Percentiles rank a stretch among this genome's conserved stretches.
Conservation (phyloP, 2,329 filamentous ascomycete genomes). For the Exserohilum rostratum region DNA sequence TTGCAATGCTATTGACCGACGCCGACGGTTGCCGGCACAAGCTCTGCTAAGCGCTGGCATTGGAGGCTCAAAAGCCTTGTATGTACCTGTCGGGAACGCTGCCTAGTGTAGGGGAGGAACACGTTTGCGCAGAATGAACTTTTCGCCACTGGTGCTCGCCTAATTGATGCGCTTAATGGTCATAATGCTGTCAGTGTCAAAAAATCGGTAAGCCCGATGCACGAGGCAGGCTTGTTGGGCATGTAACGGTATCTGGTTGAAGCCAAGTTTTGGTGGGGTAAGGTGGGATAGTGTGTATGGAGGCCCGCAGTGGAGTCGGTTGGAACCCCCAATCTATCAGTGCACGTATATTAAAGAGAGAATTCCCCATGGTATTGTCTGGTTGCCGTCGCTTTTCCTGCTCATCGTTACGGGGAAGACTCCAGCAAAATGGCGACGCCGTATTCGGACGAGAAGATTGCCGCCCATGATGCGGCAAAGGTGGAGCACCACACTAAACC, state of each 20-base stretch:
- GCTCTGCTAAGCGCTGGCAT: no score
- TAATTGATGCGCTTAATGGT: background rate
- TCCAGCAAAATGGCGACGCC: conserved; percentile 12
- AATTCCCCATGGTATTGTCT: background rate
- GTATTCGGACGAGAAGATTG: conserved; percentile 13
- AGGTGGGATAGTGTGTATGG: conserved; percentile 2
- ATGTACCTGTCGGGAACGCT: no score
- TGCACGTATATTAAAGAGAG: conserved; percentile 8
- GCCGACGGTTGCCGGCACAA: no score
- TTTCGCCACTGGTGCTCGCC: background rate
- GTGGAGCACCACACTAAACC: conserved; percentile 14
- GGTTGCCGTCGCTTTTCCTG: background rate
- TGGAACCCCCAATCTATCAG: background rate
- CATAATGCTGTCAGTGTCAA: background rate
- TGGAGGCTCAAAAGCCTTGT: no score
- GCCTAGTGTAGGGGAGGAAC: no score
- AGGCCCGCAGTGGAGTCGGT: conserved; percentile 7
- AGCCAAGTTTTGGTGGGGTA: conserved; percentile 12
- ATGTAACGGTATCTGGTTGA: conserved; percentile 11
- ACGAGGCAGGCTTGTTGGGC: background rate
- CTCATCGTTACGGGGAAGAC: background rate
- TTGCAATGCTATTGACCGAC: no score
- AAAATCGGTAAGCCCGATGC: background rate
- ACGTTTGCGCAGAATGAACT: background rate
- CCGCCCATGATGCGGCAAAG: conserved; percentile 8